Conservation (phyloP, 345 rosid species). For the Limnanthes douglasii region DNA sequence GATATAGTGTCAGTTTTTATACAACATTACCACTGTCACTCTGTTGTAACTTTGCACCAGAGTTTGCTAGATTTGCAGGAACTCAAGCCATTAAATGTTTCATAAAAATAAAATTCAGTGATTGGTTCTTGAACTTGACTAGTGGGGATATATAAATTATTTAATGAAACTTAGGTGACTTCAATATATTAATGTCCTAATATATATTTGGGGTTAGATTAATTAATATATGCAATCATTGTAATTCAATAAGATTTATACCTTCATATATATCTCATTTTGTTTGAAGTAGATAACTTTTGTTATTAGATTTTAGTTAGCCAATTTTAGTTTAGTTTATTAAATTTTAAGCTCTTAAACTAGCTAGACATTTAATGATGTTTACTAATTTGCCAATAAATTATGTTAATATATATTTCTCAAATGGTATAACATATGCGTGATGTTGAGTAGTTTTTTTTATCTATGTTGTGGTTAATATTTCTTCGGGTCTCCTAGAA, state of each 20-base stretch:
- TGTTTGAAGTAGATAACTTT: too few species aligned
- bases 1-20: constrained; percentile 31
- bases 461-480: too few species aligned
- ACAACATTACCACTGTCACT: constrained; percentile 43
- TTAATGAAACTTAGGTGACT: constrained; percentile 34
- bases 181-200: constrained; percentile 40
- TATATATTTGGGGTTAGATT: constrained; percentile 64
- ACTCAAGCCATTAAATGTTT: constrained; percentile 23
- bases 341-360: too few species aligned
- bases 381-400: too few species aligned
- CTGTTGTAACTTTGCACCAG: constrained; percentile 25
- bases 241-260: constrained; percentile 20
- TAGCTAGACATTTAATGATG: too few species aligned
- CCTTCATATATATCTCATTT: too few species aligned
- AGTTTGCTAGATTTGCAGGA: constrained; percentile 25
- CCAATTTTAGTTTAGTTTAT: too few species aligned
- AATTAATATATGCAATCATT: constrained; percentile 48
- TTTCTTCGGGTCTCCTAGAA: too few species aligned
- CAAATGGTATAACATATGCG: too few species aligned
- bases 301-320: too few species aligned
- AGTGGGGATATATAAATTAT: constrained; percentile 21
- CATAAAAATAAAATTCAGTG: constrained; percentile 23
- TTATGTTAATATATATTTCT: too few species aligned
- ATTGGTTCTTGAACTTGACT: constrained; percentile 14
- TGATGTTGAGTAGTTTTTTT: too few species aligned